Percentiles rank a stretch among this genome's conserved stretches.
Conservation (phyloP, 805 yeast genomes). For the Yamadazyma tumulicola region DNA sequence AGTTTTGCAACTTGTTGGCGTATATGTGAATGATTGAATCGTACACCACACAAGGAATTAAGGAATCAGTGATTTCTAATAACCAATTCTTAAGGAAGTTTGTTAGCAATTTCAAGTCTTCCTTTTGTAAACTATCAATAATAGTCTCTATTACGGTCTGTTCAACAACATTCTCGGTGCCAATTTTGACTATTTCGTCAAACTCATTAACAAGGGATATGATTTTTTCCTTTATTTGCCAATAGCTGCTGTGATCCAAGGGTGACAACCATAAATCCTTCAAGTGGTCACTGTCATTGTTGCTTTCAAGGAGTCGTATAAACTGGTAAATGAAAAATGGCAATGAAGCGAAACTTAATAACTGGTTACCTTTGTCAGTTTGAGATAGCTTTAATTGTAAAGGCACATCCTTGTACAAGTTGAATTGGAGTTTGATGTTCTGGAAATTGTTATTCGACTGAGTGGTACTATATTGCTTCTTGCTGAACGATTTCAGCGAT, state of each 20-base stretch:
- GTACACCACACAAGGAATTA: constrained; percentile 39
- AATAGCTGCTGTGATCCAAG: constrained; percentile 28
- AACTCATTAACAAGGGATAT: constrained; percentile 20
- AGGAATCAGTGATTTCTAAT: constrained; percentile 37
- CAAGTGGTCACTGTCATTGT: constrained; percentile 6
- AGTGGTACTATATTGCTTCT: constrained; percentile 19
- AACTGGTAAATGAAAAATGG: constrained; percentile 28
- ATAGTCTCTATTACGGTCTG: constrained; percentile 18
- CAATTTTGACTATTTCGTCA: constrained; percentile 6
- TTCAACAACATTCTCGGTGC: constrained; percentile 21
- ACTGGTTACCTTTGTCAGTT: constrained; percentile 10
- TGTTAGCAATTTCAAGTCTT: constrained; percentile 13
- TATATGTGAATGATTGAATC: constrained; percentile 20
- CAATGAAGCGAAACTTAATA: constrained; percentile 26
- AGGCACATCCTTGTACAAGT: constrained; percentile 39
- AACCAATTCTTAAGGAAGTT: constrained; percentile 40
- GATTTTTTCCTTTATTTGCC: constrained; percentile 31
- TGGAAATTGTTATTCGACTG: constrained; percentile 33
- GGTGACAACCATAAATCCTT: constrained; percentile 27
- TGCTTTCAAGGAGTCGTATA: constrained; percentile 18
- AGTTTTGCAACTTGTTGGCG: constrained; percentile 10
- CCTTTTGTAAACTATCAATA: constrained; percentile 10
- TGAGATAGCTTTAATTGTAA: constrained; percentile 26
- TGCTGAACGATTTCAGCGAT: constrained; percentile 24
- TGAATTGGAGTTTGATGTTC: constrained; percentile 34